Base-by-base conservation (phyloP, 2,329 filamentous ascomycete species). In the Colletotrichum orbiculare region DNA sequence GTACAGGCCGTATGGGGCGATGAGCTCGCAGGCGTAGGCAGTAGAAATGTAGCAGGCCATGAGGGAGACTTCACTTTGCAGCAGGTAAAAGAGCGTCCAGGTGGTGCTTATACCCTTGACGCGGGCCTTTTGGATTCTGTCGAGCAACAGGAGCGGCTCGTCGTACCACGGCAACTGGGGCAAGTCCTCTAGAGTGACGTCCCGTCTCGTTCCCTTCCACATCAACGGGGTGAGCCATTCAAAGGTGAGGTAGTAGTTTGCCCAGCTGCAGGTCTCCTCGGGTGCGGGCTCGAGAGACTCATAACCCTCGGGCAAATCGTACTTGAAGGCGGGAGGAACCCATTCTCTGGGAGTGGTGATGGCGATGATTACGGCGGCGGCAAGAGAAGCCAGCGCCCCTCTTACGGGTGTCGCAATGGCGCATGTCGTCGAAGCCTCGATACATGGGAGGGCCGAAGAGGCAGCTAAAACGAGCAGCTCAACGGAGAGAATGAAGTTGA, bases 151-250 rank as follows among this genome's bases (percentile, higher is more conserved):
- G 25, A 81, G 71, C 8, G 84, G 84, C 66, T 86, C 83, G 55
- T 87, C 84, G 67, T 86, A 86, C 82, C 83, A 86, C 2, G 84
- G 82, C 37, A 86, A 73, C 35, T 69, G 77, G 3, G 83, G 83
- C 17, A 86, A 78, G 67, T 81, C 79, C 42, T 81, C 77, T 69
- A 84, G 77, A 34, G 81, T 79, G 58, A 86, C 75, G 55, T 79
- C 75, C 6, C 76, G 75, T 38, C 75, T 78, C 47, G 77, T 75
- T 34, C 83, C 84, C 66, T 78, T 83, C 74, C 82, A 79, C 54
- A 86, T 78, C 48, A 83, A 72, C 33, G 80, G 79, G 3, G 81
- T 83, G 37, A 86, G 73, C 81, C 83, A 86, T 60, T 80, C 79
- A 69, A 82, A 86, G 5, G 81, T 82, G 57, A 82, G 76, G 68